These are phyloP conservation scores for Ilyonectria sp. DNA, from an alignment of 2,329 filamentous ascomycete genomes.

Conservation along the genomic window DNA sequence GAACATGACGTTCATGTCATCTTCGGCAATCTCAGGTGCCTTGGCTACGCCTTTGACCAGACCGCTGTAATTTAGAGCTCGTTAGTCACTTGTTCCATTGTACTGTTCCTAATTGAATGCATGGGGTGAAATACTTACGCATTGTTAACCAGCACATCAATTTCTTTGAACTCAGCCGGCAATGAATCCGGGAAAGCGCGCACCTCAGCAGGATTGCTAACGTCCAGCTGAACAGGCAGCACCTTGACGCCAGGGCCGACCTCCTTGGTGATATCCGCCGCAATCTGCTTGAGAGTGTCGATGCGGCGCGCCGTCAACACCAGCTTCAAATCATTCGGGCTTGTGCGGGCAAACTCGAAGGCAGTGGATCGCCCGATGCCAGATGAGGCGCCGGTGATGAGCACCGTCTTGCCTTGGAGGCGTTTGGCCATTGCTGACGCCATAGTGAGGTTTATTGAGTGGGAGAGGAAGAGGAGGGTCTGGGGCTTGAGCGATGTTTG, in stretches of 20 bases:
- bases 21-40: conserved; percentile 86
- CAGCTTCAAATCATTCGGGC: conserved; percentile 83
- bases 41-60: conserved; percentile 90
- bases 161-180: conserved; percentile 85
- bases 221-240: conserved; percentile 85
- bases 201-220: conserved; percentile 84
- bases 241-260: conserved; percentile 86
- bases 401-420: conserved; percentile 91
- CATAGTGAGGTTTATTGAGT: conserved; percentile 54
- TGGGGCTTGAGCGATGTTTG: background rate
- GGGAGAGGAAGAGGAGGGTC: background rate
- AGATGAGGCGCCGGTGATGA: conserved; percentile 93
- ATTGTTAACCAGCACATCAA: conserved; percentile 95
- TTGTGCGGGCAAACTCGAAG: conserved; percentile 90
- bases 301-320: conserved; percentile 89
- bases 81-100: conserved; percentile 1
- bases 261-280: conserved; percentile 81
- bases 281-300: conserved; percentile 83
- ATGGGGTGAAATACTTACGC: conserved; percentile 72
- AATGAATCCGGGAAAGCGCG: conserved; percentile 78
- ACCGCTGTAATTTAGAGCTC: conserved; percentile 69
- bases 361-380: conserved; percentile 89
- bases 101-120: too few species aligned
- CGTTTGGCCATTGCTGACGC: conserved; percentile 79
- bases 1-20: conserved; percentile 91